These are phyloP conservation scores for Salix koriyanagi DNA, from an alignment of 345 rosid species.

Conservation along the genomic window DNA sequence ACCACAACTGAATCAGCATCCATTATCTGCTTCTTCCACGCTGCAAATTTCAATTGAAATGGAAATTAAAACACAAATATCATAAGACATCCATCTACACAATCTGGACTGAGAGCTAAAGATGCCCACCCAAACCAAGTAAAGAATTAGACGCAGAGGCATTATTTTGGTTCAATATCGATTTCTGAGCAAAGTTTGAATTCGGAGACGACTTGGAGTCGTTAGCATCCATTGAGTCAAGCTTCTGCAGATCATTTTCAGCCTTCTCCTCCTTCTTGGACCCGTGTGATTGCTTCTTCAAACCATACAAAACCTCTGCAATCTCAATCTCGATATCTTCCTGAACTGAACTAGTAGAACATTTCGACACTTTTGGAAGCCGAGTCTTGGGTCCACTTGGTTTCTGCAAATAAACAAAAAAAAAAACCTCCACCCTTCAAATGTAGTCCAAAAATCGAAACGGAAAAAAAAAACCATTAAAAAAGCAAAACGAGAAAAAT, in stretches of 20 bases:
- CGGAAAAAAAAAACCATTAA: too few relatives aligned
- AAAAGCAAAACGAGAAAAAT: not conserved
- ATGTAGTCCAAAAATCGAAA: not conserved
- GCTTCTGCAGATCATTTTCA: slow-evolving; percentile 9
- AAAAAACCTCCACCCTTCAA: slow-evolving; percentile 7
- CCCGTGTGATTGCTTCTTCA: slow-evolving; percentile 42
- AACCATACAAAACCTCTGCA: slow-evolving; percentile 54
- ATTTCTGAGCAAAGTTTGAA: not conserved
- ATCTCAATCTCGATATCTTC: slow-evolving; percentile 63
- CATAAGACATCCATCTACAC: not conserved
- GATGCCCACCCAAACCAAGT: slow-evolving; percentile 11
- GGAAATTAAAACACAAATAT: not conserved
- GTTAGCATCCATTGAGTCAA: slow-evolving; percentile 23
- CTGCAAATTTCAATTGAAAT: slow-evolving; percentile 23
- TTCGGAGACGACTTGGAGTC: slow-evolving; percentile 7
- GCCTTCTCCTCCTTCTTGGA: slow-evolving; percentile 26
- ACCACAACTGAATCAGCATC: slow-evolving; percentile 21
- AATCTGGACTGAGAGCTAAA: not conserved
- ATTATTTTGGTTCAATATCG: slow-evolving; percentile 4
- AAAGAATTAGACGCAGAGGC: slow-evolving; percentile 17
- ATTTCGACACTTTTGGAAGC: slow-evolving; percentile 34
- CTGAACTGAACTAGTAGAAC: slow-evolving; percentile 30
- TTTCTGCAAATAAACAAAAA: slow-evolving; percentile 19
- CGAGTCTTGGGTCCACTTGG: slow-evolving; percentile 35
- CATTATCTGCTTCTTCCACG: slow-evolving; percentile 23